Evolutionary conservation across 345 rosid genomes (phyloP), one percentile per base, ranked within the genome.

Genomic region (Cardiospermum halicacabum): DNA sequence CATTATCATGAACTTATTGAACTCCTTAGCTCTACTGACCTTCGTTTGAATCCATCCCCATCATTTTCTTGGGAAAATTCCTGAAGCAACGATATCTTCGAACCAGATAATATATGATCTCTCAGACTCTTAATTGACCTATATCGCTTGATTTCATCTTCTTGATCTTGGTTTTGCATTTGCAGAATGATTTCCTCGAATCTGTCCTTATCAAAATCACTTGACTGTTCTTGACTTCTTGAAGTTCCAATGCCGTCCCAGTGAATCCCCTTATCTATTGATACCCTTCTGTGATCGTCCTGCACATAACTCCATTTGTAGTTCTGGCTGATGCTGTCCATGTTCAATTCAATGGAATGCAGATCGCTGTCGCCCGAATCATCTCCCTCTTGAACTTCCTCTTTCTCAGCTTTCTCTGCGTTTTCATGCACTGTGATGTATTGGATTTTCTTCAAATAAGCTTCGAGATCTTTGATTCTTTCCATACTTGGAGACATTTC

Each of bases 331-430:
- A 22, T 67, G 57, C 75, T 84, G 64, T 85, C 97, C 97, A 94
- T 91, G 62, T 82, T 89, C 74, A 94, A 72, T 72, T 94, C 99
- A 59, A 94, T 89, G 47, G 99, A 91, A 65, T 91, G 96, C 39
- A 89, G 85, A 76, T 89, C 97, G 59, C 97, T 94, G 4, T 87
- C 94, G 4, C 78, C 86, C 27, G 88, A 85, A 39, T 76, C 88
- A 71, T 83, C 93, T 32, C 70, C 89, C 26, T 76, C 85, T 2
- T 68, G 58, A 3, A 66, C 72, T 57, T 71, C 82, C 69, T 63
- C 71, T 32, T 31, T 18, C 21, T 30, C 67, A 32, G 65, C 67
- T 50, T 28, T 64, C 32, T 53, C 60, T 4, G 31, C 48, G 16
- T 65, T 72, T 53, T 65, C 77, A 43, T 34, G 53, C 1, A 60